Evolutionary conservation across 2,329 filamentous ascomycete genomes (phyloP).

Genomic region (Aaosphaeria pasadenensis): DNA sequence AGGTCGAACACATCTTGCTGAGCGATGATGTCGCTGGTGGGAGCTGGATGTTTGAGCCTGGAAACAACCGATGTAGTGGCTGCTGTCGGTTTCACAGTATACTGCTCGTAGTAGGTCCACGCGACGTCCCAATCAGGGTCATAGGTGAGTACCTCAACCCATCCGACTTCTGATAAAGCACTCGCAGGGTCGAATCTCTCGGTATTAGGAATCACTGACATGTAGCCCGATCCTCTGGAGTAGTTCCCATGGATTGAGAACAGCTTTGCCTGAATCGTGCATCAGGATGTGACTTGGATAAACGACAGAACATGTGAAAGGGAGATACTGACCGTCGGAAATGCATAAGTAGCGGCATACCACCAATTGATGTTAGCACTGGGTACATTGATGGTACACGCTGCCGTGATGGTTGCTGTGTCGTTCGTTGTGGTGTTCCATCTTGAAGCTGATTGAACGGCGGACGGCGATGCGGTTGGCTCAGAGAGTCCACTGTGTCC

Average conservation of each 20-base stretch:
- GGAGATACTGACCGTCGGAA: no score
- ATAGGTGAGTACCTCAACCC: constrained; percentile 17
- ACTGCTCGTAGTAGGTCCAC: constrained; percentile 17
- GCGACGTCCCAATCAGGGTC: constrained; percentile 19
- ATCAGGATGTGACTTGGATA: neutral
- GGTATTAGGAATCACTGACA: constrained; percentile 18
- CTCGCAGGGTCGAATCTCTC: constrained; percentile 23
- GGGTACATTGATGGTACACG: constrained; percentile 34
- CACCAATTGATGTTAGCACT: constrained; percentile 32
- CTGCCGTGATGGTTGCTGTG: constrained; percentile 5
- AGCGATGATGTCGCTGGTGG: constrained; percentile 17
- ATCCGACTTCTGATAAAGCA: constrained; percentile 20
- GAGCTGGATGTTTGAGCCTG: constrained; percentile 17
- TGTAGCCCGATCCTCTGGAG: constrained; percentile 11
- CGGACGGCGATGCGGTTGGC: constrained; percentile 6
- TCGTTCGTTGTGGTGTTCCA: constrained; percentile 4
- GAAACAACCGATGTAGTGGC: constrained; percentile 27
- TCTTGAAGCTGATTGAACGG: neutral
- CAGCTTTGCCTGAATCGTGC: constrained; percentile 16
- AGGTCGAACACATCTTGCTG: constrained; percentile 12
- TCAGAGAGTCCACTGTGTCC: constrained; percentile 1
- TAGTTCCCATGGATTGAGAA: constrained; percentile 12
- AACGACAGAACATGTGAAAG: neutral
- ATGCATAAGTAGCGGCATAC: constrained; percentile 25
- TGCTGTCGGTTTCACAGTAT: constrained; percentile 29